A percentile compares a stretch with the other conserved stretches of the same genome.
Evolutionary conservation across 352 stramenopile species (phyloP).

Genomic region (Phytophthora melonis): DNA sequence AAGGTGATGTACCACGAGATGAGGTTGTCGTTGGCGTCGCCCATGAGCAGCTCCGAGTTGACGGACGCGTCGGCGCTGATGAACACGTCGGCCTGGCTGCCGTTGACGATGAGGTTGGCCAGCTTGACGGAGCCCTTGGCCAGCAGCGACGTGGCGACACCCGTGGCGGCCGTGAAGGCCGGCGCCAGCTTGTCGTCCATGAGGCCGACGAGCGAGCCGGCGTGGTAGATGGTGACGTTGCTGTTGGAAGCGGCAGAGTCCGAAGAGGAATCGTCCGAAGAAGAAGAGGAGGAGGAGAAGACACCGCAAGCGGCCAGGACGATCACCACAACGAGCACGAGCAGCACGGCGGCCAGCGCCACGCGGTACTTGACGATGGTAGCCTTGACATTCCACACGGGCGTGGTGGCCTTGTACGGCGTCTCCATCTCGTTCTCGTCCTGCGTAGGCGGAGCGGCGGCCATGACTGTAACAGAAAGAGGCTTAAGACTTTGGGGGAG

Average conservation of each 20-base stretch:
- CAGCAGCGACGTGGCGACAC: slow-evolving; percentile 37
- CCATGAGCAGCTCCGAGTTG: slow-evolving; percentile 44
- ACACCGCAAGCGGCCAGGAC: slow-evolving; percentile 34
- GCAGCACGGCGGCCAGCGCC: slow-evolving; percentile 32
- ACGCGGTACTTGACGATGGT: slow-evolving; percentile 47
- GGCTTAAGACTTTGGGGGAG: not conserved
- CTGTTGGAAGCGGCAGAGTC: slow-evolving; percentile 14
- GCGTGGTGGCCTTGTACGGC: slow-evolving; percentile 42
- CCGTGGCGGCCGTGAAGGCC: slow-evolving; percentile 41
- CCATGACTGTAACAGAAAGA: slow-evolving; percentile 3
- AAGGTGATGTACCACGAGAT: slow-evolving; percentile 51
- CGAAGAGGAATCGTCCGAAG: slow-evolving; percentile 10
- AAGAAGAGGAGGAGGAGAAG: slow-evolving; percentile 35
- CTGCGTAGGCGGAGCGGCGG: slow-evolving; percentile 2
- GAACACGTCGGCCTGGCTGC: slow-evolving; percentile 43
- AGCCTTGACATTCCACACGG: slow-evolving; percentile 43
- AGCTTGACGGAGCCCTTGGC: slow-evolving; percentile 47
- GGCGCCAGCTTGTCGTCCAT: slow-evolving; percentile 40
- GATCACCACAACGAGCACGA: slow-evolving; percentile 36
- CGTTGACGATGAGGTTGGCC: slow-evolving; percentile 41
- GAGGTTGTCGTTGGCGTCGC: slow-evolving; percentile 36
- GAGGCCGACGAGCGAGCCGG: slow-evolving; percentile 38
- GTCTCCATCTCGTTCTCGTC: slow-evolving; percentile 28
- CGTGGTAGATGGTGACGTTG: slow-evolving; percentile 49
- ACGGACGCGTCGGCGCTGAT: slow-evolving; percentile 46